Percentiles rank a stretch among this genome's conserved stretches.
These are phyloP conservation scores for Lentinula aciculospora DNA, from an alignment of 768 basidiomycete species.

Conservation along the genomic window DNA sequence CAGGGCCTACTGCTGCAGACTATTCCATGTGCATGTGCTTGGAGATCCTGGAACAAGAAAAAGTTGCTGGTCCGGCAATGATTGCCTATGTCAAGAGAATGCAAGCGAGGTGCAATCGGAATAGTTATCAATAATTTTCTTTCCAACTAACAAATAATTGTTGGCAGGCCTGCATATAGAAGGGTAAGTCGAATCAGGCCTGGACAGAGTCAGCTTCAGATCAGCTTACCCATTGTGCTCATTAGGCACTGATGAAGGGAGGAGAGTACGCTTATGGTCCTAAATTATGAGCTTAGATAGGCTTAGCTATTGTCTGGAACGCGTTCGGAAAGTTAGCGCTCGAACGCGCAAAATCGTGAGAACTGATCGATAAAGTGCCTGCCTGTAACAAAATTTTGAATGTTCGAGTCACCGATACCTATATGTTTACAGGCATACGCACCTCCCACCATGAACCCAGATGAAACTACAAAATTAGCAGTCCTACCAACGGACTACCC, in stretches of 20 bases:
- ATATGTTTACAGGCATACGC: too few relatives aligned
- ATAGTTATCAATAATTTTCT: neutral
- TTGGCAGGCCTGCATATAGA: conserved; percentile 1
- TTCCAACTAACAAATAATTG: neutral
- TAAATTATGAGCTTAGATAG: neutral
- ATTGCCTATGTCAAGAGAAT: conserved; percentile 3
- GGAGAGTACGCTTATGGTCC: conserved; percentile 3
- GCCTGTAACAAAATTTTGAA: neutral
- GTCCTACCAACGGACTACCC: conserved; percentile 3
- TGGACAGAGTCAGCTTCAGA: too few relatives aligned
- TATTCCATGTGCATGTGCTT: conserved; percentile 3
- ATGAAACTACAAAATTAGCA: conserved; percentile 1
- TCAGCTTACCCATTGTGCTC: neutral
- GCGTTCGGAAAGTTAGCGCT: too few relatives aligned
- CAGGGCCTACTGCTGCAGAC: conserved; percentile 4
- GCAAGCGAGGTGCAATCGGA: neutral
- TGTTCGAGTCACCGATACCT: neutral
- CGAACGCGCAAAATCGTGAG: neutral
- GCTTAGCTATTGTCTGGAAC: too few relatives aligned
- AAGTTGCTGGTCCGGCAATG: neutral
- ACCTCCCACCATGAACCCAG: neutral
- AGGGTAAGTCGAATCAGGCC: neutral
- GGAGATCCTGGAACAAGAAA: neutral
- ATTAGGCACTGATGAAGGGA: neutral
- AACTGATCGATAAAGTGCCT: neutral